Evolutionary conservation across 257 asterid genomes (phyloP).

Genomic region (Mitragyna speciosa): DNA sequence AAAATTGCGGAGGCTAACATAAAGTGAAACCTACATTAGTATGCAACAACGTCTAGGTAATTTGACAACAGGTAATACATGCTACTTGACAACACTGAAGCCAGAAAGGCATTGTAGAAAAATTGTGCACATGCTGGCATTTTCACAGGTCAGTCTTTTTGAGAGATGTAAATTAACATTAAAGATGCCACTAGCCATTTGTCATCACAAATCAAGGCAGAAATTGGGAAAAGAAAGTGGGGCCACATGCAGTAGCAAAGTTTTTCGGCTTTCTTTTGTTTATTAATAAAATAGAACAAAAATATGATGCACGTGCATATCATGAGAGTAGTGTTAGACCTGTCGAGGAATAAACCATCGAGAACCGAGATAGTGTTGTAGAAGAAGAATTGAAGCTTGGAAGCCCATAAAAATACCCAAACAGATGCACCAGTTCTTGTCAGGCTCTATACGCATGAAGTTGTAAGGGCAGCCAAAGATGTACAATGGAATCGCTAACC

Average conservation of each 20-base stretch:
- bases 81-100: neutral
- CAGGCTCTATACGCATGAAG: conserved; percentile 89
- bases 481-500: conserved; percentile 82
- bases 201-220: neutral
- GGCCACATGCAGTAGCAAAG: neutral
- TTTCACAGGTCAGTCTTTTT: neutral
- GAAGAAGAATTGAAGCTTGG: conserved; percentile 75
- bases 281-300: neutral
- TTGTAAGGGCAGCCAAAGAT: conserved; percentile 90
- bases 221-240: neutral
- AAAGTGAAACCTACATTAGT: neutral
- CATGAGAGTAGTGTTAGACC: conserved; percentile 43
- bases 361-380: conserved; percentile 91
- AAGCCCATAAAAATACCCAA: conserved; percentile 69
- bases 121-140: neutral
- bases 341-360: conserved; percentile 94
- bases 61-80: neutral
- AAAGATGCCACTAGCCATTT: neutral
- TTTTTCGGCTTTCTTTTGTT: neutral
- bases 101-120: neutral
- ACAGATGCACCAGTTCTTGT: conserved; percentile 67
- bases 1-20: neutral
- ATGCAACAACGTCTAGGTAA: no score
- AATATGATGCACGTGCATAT: neutral
- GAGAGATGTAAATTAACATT: neutral